phyloP scores from a whole-genome alignment of 2,329 filamentous ascomycete species.

The Botrytis sinoallii region DNA sequence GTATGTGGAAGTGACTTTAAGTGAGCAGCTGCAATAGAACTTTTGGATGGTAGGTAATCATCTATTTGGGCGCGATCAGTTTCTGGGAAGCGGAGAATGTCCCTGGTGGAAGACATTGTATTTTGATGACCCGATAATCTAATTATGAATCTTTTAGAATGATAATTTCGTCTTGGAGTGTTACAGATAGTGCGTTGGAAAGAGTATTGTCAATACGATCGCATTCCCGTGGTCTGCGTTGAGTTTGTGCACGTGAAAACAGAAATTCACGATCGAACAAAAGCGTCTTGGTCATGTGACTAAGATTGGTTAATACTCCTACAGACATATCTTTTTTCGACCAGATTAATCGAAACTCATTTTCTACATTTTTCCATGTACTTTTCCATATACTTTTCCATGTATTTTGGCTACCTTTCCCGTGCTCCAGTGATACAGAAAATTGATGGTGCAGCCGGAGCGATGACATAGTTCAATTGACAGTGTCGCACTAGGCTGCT shows the following conservation, averaged over 20 bases:
- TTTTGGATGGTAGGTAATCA: constrained; percentile 16
- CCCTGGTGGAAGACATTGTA: constrained; percentile 6
- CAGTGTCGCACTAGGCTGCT: background rate
- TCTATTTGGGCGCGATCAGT: background rate
- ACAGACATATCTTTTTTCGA: background rate
- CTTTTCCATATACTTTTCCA: no score
- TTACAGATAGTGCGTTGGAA: background rate
- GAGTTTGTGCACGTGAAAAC: background rate
- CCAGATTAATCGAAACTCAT: background rate
- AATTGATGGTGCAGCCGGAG: background rate
- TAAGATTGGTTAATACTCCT: background rate
- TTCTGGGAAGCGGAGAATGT: constrained; percentile 6
- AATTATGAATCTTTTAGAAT: background rate
- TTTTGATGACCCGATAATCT: background rate
- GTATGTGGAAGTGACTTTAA: constrained; percentile 46
- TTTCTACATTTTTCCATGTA: background rate
- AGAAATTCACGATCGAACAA: background rate
- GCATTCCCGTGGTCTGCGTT: background rate
- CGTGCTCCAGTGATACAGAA: background rate
- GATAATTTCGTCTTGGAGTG: background rate
- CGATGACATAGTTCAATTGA: background rate
- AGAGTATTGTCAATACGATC: background rate
- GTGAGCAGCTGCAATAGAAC: background rate
- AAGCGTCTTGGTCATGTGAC: background rate
- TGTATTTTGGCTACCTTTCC: background rate